Evolutionary conservation across 2,329 filamentous ascomycete species (phyloP).

Genomic region (Xylogone sp.): DNA sequence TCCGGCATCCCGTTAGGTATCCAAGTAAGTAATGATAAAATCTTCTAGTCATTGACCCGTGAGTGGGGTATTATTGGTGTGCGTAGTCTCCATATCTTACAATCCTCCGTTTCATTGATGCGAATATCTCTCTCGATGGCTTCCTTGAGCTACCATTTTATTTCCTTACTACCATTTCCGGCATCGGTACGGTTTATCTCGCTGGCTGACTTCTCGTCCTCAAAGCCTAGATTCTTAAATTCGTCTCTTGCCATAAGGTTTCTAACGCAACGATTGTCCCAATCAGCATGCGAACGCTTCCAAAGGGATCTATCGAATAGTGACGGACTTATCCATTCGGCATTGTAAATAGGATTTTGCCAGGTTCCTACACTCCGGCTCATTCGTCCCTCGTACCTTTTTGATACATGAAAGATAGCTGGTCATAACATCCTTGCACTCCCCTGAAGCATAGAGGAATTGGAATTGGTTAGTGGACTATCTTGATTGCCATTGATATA

Average conservation of each 20-base stretch:
- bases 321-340: conserved; percentile 83
- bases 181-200: neutral
- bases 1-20: no score
- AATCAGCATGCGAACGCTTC: neutral
- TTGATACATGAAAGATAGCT: conserved; percentile 86
- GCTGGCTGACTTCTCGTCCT: conserved; percentile 25
- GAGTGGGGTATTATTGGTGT: no score
- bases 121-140: no score
- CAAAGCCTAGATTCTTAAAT: conserved; percentile 88
- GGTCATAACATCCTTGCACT: conserved; percentile 88
- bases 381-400: conserved; percentile 77
- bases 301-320: neutral
- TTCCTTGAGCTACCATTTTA: neutral
- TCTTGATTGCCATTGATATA: neutral
- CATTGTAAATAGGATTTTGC: conserved; percentile 88
- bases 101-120: no score
- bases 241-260: conserved; percentile 96
- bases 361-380: conserved; percentile 76
- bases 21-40: no score
- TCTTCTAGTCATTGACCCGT: no score
- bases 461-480: no score
- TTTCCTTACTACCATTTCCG: conserved; percentile 5
- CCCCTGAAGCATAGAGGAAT: conserved; percentile 58
- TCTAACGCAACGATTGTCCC: conserved; percentile 37
- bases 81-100: no score